phyloP scores from a whole-genome alignment of 2,329 filamentous ascomycete species.

The Penicillium sp. region DNA sequence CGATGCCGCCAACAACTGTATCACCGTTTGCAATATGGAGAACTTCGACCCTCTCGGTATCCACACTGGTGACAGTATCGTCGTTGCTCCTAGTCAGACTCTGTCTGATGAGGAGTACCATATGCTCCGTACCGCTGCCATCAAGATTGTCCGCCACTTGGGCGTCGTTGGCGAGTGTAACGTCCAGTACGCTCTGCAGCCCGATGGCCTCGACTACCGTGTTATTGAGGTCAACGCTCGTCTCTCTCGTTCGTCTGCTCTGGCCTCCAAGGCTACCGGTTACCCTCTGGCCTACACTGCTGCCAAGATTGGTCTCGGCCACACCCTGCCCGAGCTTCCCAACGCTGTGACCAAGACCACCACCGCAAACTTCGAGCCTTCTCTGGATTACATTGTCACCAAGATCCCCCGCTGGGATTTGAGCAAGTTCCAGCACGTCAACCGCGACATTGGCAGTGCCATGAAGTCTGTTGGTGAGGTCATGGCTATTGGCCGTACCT shows the following conservation, averaged over 20 bases:
- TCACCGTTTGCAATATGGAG: conserved; percentile 98
- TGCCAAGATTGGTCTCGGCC: conserved; percentile 94
- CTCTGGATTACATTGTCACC: conserved; percentile 93
- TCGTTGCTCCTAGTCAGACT: conserved; percentile 94
- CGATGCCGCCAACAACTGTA: conserved; percentile 97
- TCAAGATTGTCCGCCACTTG: conserved; percentile 96
- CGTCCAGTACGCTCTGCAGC: conserved; percentile 94
- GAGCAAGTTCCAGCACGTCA: conserved; percentile 98
- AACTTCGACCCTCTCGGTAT: conserved; percentile 98
- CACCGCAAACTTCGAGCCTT: conserved; percentile 97
- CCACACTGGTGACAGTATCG: conserved; percentile 97
- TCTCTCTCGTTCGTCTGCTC: conserved; percentile 91
- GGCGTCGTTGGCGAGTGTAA: conserved; percentile 98
- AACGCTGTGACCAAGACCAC: conserved; percentile 99
- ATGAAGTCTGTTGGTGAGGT: conserved; percentile 99
- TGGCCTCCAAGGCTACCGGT: conserved; percentile 96
- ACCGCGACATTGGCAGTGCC: conserved; percentile 91
- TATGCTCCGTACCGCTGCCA: conserved; percentile 95
- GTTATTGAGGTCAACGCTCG: conserved; percentile 99
- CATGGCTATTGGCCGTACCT: conserved; percentile 97
- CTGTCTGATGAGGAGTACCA: conserved; percentile 98
- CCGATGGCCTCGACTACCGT: conserved; percentile 93
- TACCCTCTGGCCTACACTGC: conserved; percentile 97
- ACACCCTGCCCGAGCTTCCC: conserved; percentile 89
- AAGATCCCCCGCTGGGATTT: conserved; percentile 99